phyloP scores from a whole-genome alignment of 495 filamentous ascomycete genomes.

The Neurospora africana region DNA sequence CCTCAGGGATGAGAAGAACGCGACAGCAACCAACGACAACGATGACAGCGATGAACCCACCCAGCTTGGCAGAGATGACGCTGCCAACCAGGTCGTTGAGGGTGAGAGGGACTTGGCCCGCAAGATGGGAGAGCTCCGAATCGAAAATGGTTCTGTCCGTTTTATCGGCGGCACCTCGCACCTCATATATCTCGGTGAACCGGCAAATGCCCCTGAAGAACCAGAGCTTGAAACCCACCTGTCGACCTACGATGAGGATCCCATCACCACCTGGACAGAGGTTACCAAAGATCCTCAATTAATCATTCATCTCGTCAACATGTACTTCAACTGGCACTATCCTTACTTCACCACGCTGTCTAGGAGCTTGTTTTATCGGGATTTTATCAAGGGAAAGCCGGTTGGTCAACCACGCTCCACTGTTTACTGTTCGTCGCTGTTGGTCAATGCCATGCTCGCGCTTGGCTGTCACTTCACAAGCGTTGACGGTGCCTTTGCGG shows the following conservation, averaged over 20 bases:
- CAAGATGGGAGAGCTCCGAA: constrained; percentile 81
- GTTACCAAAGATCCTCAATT: constrained; percentile 73
- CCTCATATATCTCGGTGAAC: constrained; percentile 64
- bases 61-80: constrained; percentile 24
- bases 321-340: constrained; percentile 99
- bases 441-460: constrained; percentile 95
- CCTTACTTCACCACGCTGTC: constrained; percentile 91
- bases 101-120: constrained; percentile 82
- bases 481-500: constrained; percentile 54
- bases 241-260: constrained; percentile 37
- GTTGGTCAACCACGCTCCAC: constrained; percentile 34
- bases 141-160: constrained; percentile 83
- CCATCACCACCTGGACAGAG: constrained; percentile 74
- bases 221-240: constrained; percentile 39
- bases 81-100: constrained; percentile 38
- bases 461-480: constrained; percentile 95
- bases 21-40: constrained; percentile 30
- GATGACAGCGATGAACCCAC: constrained; percentile 24
- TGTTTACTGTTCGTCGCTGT: constrained; percentile 74
- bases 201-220: constrained; percentile 40
- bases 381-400: constrained; percentile 60
- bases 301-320: constrained; percentile 79
- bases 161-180: constrained; percentile 95
- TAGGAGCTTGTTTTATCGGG: constrained; percentile 77
- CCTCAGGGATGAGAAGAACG: constrained; percentile 41